A percentile compares a stretch with the other conserved stretches of the same genome.
These are phyloP conservation scores for Amoebophrya sp. DNA, from an alignment of 169 alveolate genomes.

Conservation along the genomic window DNA sequence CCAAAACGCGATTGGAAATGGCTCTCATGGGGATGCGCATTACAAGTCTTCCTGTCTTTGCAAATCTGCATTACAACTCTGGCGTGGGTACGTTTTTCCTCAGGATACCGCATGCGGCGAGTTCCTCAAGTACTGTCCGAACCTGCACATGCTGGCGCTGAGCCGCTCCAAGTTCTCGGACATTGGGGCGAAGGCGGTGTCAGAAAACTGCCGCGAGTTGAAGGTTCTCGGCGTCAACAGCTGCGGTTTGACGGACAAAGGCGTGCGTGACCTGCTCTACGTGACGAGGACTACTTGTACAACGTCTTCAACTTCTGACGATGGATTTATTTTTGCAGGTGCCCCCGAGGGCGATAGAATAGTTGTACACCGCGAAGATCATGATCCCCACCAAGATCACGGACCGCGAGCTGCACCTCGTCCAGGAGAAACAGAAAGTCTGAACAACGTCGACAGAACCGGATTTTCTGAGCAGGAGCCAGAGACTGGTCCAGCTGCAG, in stretches of 20 bases:
- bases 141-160: constrained; percentile 16
- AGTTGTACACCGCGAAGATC: background rate
- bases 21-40: no score
- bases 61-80: no score
- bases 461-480: no score
- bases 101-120: no score
- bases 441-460: background rate
- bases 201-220: background rate
- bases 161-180: background rate
- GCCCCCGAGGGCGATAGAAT: background rate
- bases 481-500: background rate
- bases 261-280: background rate
- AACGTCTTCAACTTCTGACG: no score
- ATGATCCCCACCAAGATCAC: background rate
- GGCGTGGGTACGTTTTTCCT: no score
- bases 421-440: background rate
- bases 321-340: no score
- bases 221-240: background rate
- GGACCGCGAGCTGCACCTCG: background rate
- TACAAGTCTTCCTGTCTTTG: no score
- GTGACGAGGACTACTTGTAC: background rate
- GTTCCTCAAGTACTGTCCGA: background rate
- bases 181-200: background rate
- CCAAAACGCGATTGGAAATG: no score
- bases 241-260: background rate